Conservation (phyloP, 164 flowering plant genomes). For the Umbellularia californica region DNA sequence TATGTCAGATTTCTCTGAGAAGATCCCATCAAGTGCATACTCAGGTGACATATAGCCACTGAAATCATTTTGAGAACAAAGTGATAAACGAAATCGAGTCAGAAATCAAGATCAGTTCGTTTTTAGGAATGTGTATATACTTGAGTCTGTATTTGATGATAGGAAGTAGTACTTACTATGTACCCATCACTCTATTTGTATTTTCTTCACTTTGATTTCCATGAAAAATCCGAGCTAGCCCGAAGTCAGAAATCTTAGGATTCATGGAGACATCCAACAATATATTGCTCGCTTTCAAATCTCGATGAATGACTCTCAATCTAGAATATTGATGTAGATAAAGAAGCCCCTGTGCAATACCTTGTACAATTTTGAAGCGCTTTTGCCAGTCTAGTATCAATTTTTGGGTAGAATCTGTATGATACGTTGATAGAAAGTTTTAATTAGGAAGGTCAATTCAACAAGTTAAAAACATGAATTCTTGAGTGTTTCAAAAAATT, state of each 20-base stretch:
- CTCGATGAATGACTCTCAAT: slow-evolving; percentile 40
- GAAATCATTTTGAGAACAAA: too few species aligned
- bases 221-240: slow-evolving; percentile 30
- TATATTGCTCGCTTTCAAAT: slow-evolving; percentile 46
- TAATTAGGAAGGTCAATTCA: not conserved
- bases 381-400: slow-evolving; percentile 25
- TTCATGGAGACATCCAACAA: slow-evolving; percentile 34
- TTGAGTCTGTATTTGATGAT: too few species aligned
- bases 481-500: not conserved
- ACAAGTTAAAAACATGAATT: not conserved
- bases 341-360: slow-evolving; percentile 37
- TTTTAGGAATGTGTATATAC: too few species aligned
- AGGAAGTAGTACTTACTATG: slow-evolving; percentile 20
- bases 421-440: too few species aligned
- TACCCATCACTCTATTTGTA: slow-evolving; percentile 28
- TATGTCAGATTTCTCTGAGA: slow-evolving; percentile 51
- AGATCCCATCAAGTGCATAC: slow-evolving; percentile 31
- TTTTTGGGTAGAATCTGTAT: slow-evolving; percentile 21
- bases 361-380: slow-evolving; percentile 30
- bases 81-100: too few species aligned
- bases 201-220: slow-evolving; percentile 17
- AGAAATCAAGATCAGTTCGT: too few species aligned
- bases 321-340: slow-evolving; percentile 48
- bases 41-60: too few species aligned
- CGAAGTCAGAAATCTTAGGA: slow-evolving; percentile 54